A percentile compares a stretch with the other conserved stretches of the same genome.
These are phyloP conservation scores for Zoysia matrella DNA, from an alignment of 202 grass and related monocot species.

Conservation along the genomic window DNA sequence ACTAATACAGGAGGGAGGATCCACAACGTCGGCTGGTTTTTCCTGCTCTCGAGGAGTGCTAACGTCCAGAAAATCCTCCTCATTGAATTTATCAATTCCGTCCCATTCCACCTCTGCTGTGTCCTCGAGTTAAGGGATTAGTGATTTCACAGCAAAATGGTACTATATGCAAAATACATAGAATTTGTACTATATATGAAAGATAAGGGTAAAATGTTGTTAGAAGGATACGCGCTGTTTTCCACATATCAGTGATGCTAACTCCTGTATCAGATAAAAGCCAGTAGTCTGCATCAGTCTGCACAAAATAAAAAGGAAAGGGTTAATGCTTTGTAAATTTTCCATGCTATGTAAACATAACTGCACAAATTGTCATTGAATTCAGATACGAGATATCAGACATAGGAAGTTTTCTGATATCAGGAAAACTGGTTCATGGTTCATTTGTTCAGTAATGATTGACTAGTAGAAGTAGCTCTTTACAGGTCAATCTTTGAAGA, in stretches of 20 bases:
- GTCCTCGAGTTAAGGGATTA: constrained; percentile 42
- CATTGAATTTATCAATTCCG: constrained; percentile 46
- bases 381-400: constrained; percentile 5
- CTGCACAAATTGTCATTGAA: background rate
- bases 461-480: background rate
- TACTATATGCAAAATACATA: background rate
- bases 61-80: constrained; percentile 62
- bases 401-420: background rate
- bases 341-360: background rate
- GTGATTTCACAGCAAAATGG: constrained; percentile 32
- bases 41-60: constrained; percentile 51
- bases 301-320: constrained; percentile 37
- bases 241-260: constrained; percentile 88
- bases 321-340: constrained; percentile 23
- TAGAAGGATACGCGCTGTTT: constrained; percentile 78
- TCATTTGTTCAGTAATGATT: background rate
- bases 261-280: constrained; percentile 75
- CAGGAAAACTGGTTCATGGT: background rate
- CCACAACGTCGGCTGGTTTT: constrained; percentile 28
- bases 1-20: constrained; percentile 42
- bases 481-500: background rate
- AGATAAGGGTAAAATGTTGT: constrained; percentile 18
- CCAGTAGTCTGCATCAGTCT: constrained; percentile 90
- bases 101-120: constrained; percentile 59
- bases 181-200: constrained; percentile 8